These are phyloP conservation scores for Scytalidium lignicola DNA, from an alignment of 2,329 filamentous ascomycete genomes.

Conservation along the genomic window DNA sequence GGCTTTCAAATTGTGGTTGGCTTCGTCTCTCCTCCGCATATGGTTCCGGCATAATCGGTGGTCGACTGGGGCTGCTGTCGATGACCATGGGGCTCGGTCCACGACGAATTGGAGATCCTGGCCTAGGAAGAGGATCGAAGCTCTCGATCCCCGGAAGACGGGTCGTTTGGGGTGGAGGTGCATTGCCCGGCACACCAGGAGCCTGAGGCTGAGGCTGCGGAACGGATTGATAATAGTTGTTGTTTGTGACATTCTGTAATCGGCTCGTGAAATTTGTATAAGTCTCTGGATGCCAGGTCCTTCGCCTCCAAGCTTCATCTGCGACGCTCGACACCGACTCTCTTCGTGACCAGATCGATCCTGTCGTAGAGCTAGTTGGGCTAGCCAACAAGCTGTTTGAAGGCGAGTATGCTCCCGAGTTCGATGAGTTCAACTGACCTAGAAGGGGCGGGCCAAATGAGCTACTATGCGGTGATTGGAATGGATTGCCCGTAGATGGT, in stretches of 20 bases:
- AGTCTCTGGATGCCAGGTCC: conserved; percentile 87
- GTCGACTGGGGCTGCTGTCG: conserved; percentile 40
- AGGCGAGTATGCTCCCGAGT: conserved; percentile 49
- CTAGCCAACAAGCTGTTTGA: conserved; percentile 56
- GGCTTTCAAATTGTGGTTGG: conserved; percentile 55
- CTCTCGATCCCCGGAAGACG: conserved; percentile 88
- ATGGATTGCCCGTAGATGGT: conserved; percentile 69
- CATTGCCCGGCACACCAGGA: conserved; percentile 20
- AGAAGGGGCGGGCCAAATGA: conserved; percentile 52
- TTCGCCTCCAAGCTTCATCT: conserved; percentile 74
- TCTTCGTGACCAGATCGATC: conserved; percentile 55
- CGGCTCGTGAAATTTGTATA: conserved; percentile 60
- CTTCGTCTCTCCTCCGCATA: conserved; percentile 40
- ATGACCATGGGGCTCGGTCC: conserved; percentile 73
- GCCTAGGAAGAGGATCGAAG: conserved; percentile 70
- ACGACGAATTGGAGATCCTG: conserved; percentile 57
- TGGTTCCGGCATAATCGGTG: conserved; percentile 12
- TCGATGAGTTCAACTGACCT: conserved; percentile 49
- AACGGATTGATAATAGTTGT: conserved; percentile 44
- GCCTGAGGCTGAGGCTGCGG: conserved; percentile 19
- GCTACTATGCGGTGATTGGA: conserved; percentile 57
- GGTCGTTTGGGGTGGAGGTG: conserved; percentile 49
- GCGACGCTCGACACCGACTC: conserved; percentile 58
- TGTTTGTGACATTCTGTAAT: conserved; percentile 69
- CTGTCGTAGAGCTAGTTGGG: conserved; percentile 56